A percentile compares a stretch with the other conserved stretches of the same genome.
Conservation (phyloP, 176 grass and related monocot species). For the Leersia perrieri region DNA sequence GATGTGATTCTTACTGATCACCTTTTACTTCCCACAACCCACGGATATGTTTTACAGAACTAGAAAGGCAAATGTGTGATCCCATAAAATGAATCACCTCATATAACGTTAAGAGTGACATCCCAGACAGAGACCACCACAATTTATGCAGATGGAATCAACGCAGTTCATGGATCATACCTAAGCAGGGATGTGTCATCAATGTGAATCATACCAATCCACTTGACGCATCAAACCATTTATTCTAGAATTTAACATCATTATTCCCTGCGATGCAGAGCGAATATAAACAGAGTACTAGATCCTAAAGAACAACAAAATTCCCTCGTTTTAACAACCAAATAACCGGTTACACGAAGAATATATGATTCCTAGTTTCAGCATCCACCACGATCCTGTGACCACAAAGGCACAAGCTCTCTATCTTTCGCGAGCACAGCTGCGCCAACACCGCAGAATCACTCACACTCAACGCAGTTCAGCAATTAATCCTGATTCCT, state of each 20-base stretch:
- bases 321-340: background rate
- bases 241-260: background rate
- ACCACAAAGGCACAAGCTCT: slow-evolving; percentile 18
- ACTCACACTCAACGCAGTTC: background rate
- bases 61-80: background rate
- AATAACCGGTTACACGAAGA: background rate
- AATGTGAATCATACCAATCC: background rate
- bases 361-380: background rate
- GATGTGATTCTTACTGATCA: background rate
- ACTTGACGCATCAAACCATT: background rate
- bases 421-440: background rate
- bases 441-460: background rate
- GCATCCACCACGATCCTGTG: background rate
- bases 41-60: background rate
- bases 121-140: slow-evolving; percentile 20
- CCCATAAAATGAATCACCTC: background rate
- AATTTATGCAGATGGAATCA: slow-evolving; percentile 16
- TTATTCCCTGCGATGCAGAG: background rate
- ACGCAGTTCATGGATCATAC: background rate
- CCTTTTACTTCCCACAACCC: background rate
- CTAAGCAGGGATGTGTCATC: background rate
- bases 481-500: background rate
- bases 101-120: background rate
- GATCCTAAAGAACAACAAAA: background rate
- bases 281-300: background rate